Evolutionary conservation across 768 basidiomycete genomes (phyloP), one percentile per base, ranked within the genome.

Genomic region (Serendipita indica): DNA sequence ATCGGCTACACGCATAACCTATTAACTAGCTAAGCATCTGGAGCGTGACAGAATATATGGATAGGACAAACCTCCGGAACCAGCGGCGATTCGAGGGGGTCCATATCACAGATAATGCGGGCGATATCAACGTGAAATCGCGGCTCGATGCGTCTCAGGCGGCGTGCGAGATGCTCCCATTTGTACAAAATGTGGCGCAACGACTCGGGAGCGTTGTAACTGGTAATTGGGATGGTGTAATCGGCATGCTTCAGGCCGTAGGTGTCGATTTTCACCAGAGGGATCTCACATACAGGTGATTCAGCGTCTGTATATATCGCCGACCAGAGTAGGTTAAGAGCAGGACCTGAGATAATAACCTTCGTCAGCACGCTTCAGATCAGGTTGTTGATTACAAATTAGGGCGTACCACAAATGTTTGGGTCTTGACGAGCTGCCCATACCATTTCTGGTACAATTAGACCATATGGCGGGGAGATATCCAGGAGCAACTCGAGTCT

Each of bases 401-500:
- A 7, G 25, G 16, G 22, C 22, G 22, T 30, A 54, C 49, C 49
- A 33, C 49, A 54, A 22, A 54, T 54, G 20, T 28, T 16, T 28
- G 32, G 3, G n/a, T 54, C 49, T 54, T 54, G 49, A 27, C 22
- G 12, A 20, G 49, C 49, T 4, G n/a, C 22, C 10, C 3, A 18
- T 2, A 54, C 49, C 25, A 54, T 54, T 30, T 54, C 49, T 18
- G 49, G 49, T 10, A 18, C 32, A 30, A 54, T 54, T 16, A 54
- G 32, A 33, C 49, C 49, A 54, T 54, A 54, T 18, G 49, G 49
- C n/a, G 49, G 49, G n/a, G 7, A 28, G n/a, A 54, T 54, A 54
- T 54, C 49, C 25, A 54, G 25, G 2, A 54, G 32, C 32, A 22
- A 28, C n/a, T 54, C 49, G 16, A 54, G 12, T 28, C 49, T 27